Base-by-base conservation (phyloP, 2,329 filamentous ascomycete species). In the Annulohypoxylon truncatum region DNA sequence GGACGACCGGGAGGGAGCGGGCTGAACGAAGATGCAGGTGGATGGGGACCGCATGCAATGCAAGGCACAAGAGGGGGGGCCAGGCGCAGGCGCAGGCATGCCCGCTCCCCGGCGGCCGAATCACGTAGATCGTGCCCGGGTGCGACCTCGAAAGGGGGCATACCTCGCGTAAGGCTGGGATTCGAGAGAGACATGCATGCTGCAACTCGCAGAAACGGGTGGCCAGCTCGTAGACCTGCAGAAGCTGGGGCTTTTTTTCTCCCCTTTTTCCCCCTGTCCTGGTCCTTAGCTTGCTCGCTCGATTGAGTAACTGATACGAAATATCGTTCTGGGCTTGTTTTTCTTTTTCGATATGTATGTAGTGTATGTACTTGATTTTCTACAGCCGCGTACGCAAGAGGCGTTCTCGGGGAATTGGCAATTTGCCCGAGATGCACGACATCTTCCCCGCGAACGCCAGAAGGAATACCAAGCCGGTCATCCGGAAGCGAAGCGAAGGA, bases 281-380 rank as follows among this genome's bases (percentile, higher is more conserved):
- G 10, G 38, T 20, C 26, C 46, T 38, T 15, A 62, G 42, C 47
- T 60, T 29, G n/a, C n/a, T n/a, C n/a, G n/a, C 62, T 66, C 28
- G 26, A 66, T 64, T 28, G 52, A 66, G 66, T 15, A 63, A 52
- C 55, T 61, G 54, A 54, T 64, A 35, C 63, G 59, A 42, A 48
- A n/a, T n/a, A n/a, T n/a, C n/a, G 24, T 20, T 22, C n/a, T 15
- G 5, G 13, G 10, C 48, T 2, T 47, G 13, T 22, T 22, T n/a
- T 15, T 35, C 9, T 15, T 35, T 26, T 24, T 35, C 24, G 51
- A 52, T 40, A 28, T 38, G 35, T 7, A 35, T 13, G 33, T 35
- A 35, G 3, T n/a, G 4, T 13, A 35, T 4, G 10, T 35, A 18
- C 15, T n/a, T 38, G n/a, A 22, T 29, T n/a, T 26, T 22, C 56